Base-by-base conservation (phyloP, 2,329 filamentous ascomycete species). In the Colletotrichum tofieldiae region DNA sequence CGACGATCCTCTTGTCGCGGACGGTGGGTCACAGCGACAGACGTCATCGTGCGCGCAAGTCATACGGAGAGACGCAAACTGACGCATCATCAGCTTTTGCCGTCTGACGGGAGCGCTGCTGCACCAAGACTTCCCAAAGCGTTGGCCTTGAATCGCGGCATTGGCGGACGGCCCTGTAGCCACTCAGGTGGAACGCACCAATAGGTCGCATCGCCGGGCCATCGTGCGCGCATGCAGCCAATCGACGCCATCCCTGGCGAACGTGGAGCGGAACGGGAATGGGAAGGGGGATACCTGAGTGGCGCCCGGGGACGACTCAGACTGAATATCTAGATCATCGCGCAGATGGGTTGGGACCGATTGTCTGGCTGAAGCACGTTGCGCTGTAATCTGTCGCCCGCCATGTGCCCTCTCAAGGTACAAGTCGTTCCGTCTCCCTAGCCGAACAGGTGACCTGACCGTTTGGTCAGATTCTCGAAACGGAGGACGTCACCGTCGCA, bases 211-310 rank as follows among this genome's bases (percentile, higher is more conserved):
- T 55, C 49, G 14, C 62, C 18, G 51, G 55, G 52, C 67, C 71
- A 73, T 71, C 67, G 67, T 71, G 71, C 37, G 49, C 45, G 45
- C 65, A 41, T 49, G 58, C 35, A 54, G 54, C 70, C 70, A 72
- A 72, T 72, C 65, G 60, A 64, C 29, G 54, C 45, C 16, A 45
- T 35, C 60, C 45, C 59, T 69, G 37, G 29, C 58, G 43, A 69
- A 72, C 65, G 59, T 72, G 65, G 29, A 69, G 59, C 58, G 39
- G 41, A 52, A 39, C 16, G 43, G 37, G 56, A 47, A 41, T 39
- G n/a, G 35, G 56, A 26, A 43, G 8, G 11, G 49, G 32, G 41
- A 45, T 32, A 56, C 47, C 56, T 52, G 56, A 43, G 41, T 41
- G 63, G 49, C 55, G 14, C 47, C 49, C 47, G 39, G 54, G 55